These are phyloP conservation scores for Phytophthora pseudosyringae DNA, from an alignment of 352 stramenopile genomes.

Conservation along the genomic window DNA sequence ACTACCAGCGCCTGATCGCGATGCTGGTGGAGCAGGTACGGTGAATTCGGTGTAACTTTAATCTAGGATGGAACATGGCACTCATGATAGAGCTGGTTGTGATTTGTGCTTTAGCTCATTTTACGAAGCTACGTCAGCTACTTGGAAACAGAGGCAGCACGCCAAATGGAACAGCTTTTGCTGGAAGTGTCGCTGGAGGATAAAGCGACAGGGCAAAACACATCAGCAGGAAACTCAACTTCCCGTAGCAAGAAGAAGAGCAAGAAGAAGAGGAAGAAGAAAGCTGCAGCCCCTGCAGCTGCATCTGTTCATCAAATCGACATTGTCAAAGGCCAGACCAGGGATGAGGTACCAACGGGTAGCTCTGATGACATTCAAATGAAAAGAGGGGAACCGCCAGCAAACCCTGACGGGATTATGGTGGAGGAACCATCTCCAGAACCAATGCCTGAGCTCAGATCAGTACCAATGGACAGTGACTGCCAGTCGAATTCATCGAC, in stretches of 20 bases:
- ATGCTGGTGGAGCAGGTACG: constrained; percentile 84
- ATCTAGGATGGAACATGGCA: not conserved
- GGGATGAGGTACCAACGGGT: not conserved
- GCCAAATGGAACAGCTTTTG: constrained; percentile 82
- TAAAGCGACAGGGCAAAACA: constrained; percentile 3
- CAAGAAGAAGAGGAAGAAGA: constrained; percentile 57
- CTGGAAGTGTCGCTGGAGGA: constrained; percentile 60
- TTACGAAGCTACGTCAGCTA: constrained; percentile 73
- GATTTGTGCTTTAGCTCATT: constrained; percentile 57
- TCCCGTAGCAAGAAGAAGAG: constrained; percentile 46
- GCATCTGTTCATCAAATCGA: constrained; percentile 1
- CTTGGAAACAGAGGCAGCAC: constrained; percentile 67
- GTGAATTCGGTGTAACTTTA: not conserved
- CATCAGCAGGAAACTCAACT: not conserved
- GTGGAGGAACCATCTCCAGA: constrained; percentile 26
- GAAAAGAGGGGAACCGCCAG: not conserved
- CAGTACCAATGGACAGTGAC: constrained; percentile 4
- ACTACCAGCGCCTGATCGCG: constrained; percentile 83
- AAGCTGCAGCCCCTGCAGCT: constrained; percentile 1
- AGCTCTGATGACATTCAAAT: constrained; percentile 1
- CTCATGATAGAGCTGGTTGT: not conserved
- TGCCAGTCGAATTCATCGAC: constrained; percentile 17
- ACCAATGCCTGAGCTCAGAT: constrained; percentile 16
- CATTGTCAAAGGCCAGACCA: constrained; percentile 1
- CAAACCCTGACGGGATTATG: not conserved